These are phyloP conservation scores for Lactarius sp. DNA, from an alignment of 768 basidiomycete species.

Conservation along the genomic window DNA sequence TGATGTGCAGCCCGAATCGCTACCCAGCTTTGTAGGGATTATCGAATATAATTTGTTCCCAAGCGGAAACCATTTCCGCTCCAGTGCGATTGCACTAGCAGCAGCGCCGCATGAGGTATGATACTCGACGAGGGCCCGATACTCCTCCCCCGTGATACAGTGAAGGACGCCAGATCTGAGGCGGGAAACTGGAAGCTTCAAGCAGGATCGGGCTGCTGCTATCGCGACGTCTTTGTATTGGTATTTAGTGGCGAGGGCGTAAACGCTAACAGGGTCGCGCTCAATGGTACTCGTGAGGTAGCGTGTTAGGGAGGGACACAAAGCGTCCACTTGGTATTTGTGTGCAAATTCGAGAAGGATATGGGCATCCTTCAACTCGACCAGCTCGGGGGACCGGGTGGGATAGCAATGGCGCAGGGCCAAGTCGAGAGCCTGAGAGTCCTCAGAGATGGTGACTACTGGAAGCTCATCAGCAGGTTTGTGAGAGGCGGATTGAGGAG, in stretches of 20 bases:
- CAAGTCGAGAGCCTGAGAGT: constrained; percentile 8
- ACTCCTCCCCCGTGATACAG: background rate
- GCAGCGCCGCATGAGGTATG: background rate
- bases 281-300: constrained; percentile 3
- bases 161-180: background rate
- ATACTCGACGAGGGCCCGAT: background rate
- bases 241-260: constrained; percentile 4
- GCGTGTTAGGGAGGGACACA: background rate
- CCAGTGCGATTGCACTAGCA: background rate
- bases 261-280: constrained; percentile 16
- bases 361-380: background rate
- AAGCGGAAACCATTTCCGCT: background rate
- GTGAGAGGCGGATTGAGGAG: background rate
- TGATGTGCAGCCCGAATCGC: too few relatives aligned
- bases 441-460: constrained; percentile 8
- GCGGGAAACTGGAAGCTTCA: background rate
- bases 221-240: background rate
- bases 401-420: constrained; percentile 21
- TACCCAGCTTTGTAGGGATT: too few relatives aligned
- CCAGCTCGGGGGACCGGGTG: background rate
- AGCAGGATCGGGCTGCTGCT: constrained; percentile 1
- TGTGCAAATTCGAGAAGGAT: constrained; percentile 12
- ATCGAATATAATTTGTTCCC: too few relatives aligned
- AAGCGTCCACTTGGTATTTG: constrained; percentile 20
- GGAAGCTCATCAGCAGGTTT: background rate